Percentiles rank a stretch among this genome's conserved stretches.
These are phyloP conservation scores for Madurella fahalii DNA, from an alignment of 2,329 filamentous ascomycete species.

Conservation along the genomic window DNA sequence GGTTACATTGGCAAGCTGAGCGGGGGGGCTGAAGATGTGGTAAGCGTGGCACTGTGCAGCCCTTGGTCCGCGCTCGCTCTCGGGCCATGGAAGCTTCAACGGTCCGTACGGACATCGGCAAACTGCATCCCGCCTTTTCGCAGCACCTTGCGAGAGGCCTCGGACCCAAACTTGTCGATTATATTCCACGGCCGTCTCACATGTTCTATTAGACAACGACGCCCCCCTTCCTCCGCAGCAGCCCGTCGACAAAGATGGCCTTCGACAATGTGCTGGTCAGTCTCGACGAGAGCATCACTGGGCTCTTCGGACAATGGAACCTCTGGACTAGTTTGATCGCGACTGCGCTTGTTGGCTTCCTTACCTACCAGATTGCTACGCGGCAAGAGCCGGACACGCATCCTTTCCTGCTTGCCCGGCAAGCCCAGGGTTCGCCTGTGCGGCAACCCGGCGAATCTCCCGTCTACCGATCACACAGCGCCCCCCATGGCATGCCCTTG, in stretches of 20 bases:
- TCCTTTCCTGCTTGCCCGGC: conserved; percentile 82
- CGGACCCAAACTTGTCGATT: not conserved
- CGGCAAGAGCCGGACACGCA: conserved; percentile 83
- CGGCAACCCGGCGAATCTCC: conserved; percentile 82
- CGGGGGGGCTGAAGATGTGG: too few relatives aligned
- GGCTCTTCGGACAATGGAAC: conserved; percentile 76
- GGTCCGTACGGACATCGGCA: too few relatives aligned
- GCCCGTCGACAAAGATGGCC: conserved; percentile 18
- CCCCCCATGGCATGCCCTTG: conserved; percentile 79
- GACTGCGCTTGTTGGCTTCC: conserved; percentile 60
- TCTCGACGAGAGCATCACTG: conserved; percentile 67
- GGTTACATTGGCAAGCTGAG: too few relatives aligned
- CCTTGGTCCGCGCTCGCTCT: too few relatives aligned
- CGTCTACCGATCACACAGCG: conserved; percentile 76
- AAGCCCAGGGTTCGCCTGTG: conserved; percentile 73
- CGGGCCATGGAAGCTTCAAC: too few relatives aligned
- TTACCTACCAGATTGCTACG: conserved; percentile 67
- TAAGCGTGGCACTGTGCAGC: too few relatives aligned
- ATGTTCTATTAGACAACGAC: not conserved
- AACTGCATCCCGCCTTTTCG: too few relatives aligned
- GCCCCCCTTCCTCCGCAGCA: not conserved
- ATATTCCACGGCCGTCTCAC: not conserved
- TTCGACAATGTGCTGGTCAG: conserved; percentile 58
- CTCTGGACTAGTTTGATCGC: conserved; percentile 70
- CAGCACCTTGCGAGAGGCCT: not conserved